A percentile compares a stretch with the other conserved stretches of the same genome.
These are phyloP conservation scores for Candida labiduridarum DNA, from an alignment of 1,139 yeast genomes.

Conservation along the genomic window DNA sequence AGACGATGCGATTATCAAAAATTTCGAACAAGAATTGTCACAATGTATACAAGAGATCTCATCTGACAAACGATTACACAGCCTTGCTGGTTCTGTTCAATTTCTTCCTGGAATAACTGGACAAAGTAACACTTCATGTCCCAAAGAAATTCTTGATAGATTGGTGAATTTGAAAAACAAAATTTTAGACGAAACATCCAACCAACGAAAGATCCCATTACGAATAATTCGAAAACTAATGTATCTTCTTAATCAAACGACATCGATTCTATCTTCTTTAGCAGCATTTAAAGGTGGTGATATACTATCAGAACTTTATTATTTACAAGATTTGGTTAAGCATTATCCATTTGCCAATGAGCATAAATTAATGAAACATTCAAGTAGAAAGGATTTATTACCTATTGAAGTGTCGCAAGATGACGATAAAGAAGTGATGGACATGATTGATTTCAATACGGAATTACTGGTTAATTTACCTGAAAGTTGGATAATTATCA, in stretches of 20 bases:
- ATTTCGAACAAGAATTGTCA: neutral
- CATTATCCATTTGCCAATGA: constrained; percentile 37
- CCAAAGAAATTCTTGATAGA: constrained; percentile 16
- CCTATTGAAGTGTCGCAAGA: constrained; percentile 11
- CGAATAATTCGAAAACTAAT: constrained; percentile 1
- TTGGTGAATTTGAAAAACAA: constrained; percentile 23
- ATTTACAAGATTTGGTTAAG: constrained; percentile 38
- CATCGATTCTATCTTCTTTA: constrained; percentile 28
- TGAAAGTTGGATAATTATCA: constrained; percentile 57
- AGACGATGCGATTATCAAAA: neutral
- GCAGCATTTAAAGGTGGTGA: constrained; percentile 23
- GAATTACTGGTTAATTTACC: constrained; percentile 38
- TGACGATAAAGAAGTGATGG: neutral
- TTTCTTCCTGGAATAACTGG: constrained; percentile 19
- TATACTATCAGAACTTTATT: constrained; percentile 28
- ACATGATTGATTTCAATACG: constrained; percentile 11
- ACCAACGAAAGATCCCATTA: constrained; percentile 12
- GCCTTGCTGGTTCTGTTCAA: constrained; percentile 14
- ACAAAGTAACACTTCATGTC: constrained; percentile 9
- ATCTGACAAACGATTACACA: neutral
- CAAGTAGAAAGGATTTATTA: constrained; percentile 14
- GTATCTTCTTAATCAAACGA: constrained; percentile 18
- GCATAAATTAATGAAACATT: constrained; percentile 14
- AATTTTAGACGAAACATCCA: constrained; percentile 14
- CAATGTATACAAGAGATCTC: neutral